phyloP scores from a whole-genome alignment of 495 filamentous ascomycete species.

The Lasiosphaeria ovina region DNA sequence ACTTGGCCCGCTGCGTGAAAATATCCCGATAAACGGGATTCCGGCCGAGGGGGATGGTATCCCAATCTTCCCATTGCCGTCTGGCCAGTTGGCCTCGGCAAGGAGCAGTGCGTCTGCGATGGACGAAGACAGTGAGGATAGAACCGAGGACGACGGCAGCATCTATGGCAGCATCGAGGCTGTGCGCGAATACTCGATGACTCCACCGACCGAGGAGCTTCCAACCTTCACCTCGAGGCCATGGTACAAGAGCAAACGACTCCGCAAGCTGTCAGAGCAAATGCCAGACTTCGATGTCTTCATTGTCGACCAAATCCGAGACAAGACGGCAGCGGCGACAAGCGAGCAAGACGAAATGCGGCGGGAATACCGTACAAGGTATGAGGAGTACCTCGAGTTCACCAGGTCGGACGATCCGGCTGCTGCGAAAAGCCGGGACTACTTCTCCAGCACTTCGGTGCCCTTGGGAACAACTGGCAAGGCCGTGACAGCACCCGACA shows the following conservation, averaged over 20 bases:
- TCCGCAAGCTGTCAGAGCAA: slow-evolving; percentile 31
- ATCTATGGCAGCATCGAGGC: slow-evolving; percentile 51
- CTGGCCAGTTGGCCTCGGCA: slow-evolving; percentile 17
- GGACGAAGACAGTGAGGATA: slow-evolving; percentile 47
- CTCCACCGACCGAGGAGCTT: slow-evolving; percentile 48
- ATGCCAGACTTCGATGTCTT: slow-evolving; percentile 34
- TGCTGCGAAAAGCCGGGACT: slow-evolving; percentile 45
- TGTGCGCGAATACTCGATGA: slow-evolving; percentile 46
- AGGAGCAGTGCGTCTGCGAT: slow-evolving; percentile 18
- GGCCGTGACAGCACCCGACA: slow-evolving; percentile 46
- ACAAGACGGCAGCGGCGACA: slow-evolving; percentile 20
- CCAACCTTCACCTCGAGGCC: slow-evolving; percentile 41
- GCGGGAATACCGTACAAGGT: slow-evolving; percentile 36
- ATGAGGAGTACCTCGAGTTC: slow-evolving; percentile 50
- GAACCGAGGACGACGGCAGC: slow-evolving; percentile 62
- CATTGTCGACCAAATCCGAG: slow-evolving; percentile 28
- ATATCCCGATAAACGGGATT: slow-evolving; percentile 38
- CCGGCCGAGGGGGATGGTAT: slow-evolving; percentile 7
- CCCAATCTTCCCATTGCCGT: slow-evolving; percentile 14
- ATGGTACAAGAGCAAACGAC: slow-evolving; percentile 41
- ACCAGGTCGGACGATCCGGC: slow-evolving; percentile 50
- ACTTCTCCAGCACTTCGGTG: slow-evolving; percentile 32
- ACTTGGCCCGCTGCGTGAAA: slow-evolving; percentile 41
- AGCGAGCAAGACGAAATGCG: slow-evolving; percentile 31
- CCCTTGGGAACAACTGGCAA: slow-evolving; percentile 25